Evolutionary conservation across 2,329 filamentous ascomycete species (phyloP).

Genomic region (Ophiocordyceps robertsii): DNA sequence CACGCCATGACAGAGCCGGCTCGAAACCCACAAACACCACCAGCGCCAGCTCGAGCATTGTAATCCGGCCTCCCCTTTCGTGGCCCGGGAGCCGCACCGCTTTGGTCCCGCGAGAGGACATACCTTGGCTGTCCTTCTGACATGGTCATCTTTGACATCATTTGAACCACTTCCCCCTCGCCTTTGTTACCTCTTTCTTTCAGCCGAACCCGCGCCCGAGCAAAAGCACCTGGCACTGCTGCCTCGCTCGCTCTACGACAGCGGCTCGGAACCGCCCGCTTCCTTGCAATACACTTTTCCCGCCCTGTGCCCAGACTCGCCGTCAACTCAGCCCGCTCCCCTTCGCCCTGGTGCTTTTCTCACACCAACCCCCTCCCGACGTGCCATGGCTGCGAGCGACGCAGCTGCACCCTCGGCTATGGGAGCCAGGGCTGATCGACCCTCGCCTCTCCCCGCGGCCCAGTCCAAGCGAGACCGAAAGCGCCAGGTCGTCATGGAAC

Average conservation of each 20-base stretch:
- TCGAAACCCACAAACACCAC: neutral
- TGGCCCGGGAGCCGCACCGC: too few species aligned
- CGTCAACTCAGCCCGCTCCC: neutral
- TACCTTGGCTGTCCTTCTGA: too few species aligned
- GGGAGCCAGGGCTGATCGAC: conserved; percentile 20
- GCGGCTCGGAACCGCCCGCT: neutral
- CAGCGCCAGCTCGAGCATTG: too few species aligned
- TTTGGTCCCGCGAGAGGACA: neutral
- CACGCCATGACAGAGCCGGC: neutral
- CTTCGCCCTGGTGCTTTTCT: neutral
- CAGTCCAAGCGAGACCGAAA: conserved; percentile 83
- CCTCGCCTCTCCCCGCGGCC: conserved; percentile 22
- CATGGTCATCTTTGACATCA: neutral
- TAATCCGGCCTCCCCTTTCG: too few species aligned
- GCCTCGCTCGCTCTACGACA: neutral
- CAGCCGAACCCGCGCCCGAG: neutral
- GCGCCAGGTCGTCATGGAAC: conserved; percentile 68
- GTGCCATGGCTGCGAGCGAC: conserved; percentile 26
- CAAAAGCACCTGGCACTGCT: neutral
- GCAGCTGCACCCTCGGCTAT: conserved; percentile 17
- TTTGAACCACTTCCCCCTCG: neutral
- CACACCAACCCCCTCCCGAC: neutral
- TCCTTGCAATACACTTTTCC: neutral
- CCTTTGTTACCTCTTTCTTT: neutral
- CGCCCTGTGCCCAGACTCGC: neutral